Percentiles rank a stretch among this genome's conserved stretches.
Conservation (phyloP, 1,139 yeast species). For the Nakaseomyces nivariensis region DNA sequence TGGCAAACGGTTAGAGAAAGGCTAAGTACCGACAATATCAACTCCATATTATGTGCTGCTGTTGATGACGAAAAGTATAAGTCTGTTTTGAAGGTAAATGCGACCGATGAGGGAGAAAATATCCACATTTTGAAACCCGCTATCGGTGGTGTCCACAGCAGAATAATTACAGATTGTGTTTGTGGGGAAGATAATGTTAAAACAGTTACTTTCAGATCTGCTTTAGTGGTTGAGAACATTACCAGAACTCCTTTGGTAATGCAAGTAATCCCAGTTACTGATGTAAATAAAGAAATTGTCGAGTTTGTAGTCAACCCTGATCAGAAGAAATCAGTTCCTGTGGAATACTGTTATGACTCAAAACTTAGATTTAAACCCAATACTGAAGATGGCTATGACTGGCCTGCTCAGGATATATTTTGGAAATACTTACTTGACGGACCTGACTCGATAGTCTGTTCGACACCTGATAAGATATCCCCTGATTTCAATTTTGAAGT, state of each 20-base stretch:
- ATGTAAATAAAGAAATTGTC: slow-evolving; percentile 23
- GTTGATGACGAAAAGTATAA: slow-evolving; percentile 48
- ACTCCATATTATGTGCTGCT: slow-evolving; percentile 50
- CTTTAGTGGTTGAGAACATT: slow-evolving; percentile 59
- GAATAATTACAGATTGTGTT: slow-evolving; percentile 62
- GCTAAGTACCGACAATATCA: slow-evolving; percentile 53
- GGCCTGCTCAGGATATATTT: slow-evolving; percentile 52
- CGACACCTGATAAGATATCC: slow-evolving; percentile 25
- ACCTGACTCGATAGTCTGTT: slow-evolving; percentile 52
- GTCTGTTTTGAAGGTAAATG: slow-evolving; percentile 46
- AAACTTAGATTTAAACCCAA: slow-evolving; percentile 52
- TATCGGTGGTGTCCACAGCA: slow-evolving; percentile 51
- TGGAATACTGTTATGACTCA: slow-evolving; percentile 54
- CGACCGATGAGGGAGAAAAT: slow-evolving; percentile 75
- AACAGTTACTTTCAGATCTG: slow-evolving; percentile 62
- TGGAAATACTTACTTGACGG: slow-evolving; percentile 59
- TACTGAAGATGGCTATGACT: slow-evolving; percentile 41
- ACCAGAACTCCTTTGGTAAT: slow-evolving; percentile 51
- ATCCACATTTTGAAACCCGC: slow-evolving; percentile 60
- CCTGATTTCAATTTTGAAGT: slow-evolving; percentile 60
- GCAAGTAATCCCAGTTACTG: slow-evolving; percentile 23
- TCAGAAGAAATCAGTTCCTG: slow-evolving; percentile 55
- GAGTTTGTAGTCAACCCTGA: slow-evolving; percentile 40
- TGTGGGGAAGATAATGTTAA: slow-evolving; percentile 73
- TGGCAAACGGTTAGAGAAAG: slow-evolving; percentile 83